Conservation (phyloP, 2,329 filamentous ascomycete genomes). For the Setomelanomma holmii region DNA sequence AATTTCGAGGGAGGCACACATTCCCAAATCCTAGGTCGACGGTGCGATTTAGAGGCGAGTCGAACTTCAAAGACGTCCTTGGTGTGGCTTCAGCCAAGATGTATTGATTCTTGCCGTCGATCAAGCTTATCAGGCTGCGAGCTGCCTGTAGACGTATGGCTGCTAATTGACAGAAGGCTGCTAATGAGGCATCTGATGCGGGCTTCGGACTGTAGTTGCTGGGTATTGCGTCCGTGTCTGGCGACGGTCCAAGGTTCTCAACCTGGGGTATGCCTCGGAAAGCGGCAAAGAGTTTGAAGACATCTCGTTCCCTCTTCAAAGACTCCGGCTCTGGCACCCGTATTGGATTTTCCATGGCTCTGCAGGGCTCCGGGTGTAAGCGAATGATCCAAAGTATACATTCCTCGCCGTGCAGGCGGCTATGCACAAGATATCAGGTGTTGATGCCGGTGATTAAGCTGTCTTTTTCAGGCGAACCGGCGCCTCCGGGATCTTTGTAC, state of each 20-base stretch:
- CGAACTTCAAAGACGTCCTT: constrained; percentile 23
- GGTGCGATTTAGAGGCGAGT: constrained; percentile 8
- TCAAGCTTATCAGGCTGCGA: constrained; percentile 38
- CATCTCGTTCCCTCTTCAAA: constrained; percentile 18
- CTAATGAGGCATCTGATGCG: constrained; percentile 28
- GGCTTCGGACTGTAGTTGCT: constrained; percentile 14
- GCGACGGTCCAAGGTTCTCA: constrained; percentile 9
- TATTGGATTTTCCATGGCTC: constrained; percentile 8
- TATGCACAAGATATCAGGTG: background rate
- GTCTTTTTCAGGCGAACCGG: background rate
- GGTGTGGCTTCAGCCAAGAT: constrained; percentile 45
- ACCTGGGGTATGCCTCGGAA: constrained; percentile 15
- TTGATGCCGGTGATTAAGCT: background rate
- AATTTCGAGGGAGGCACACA: constrained; percentile 23
- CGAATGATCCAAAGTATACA: background rate
- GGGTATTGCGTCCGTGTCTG: constrained; percentile 4
- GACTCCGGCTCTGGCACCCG: background rate
- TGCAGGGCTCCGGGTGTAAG: background rate
- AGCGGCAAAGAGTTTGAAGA: constrained; percentile 20
- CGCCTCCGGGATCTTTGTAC: background rate
- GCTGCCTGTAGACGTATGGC: constrained; percentile 31
- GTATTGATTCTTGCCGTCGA: constrained; percentile 36
- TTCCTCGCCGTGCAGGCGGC: background rate
- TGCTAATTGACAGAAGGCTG: constrained; percentile 37
- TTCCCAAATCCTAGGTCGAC: constrained; percentile 25